A percentile compares a stretch with the other conserved stretches of the same genome.
Evolutionary conservation across 2,329 filamentous ascomycete genomes (phyloP).

Genomic region (Sordariomycetes sp.): DNA sequence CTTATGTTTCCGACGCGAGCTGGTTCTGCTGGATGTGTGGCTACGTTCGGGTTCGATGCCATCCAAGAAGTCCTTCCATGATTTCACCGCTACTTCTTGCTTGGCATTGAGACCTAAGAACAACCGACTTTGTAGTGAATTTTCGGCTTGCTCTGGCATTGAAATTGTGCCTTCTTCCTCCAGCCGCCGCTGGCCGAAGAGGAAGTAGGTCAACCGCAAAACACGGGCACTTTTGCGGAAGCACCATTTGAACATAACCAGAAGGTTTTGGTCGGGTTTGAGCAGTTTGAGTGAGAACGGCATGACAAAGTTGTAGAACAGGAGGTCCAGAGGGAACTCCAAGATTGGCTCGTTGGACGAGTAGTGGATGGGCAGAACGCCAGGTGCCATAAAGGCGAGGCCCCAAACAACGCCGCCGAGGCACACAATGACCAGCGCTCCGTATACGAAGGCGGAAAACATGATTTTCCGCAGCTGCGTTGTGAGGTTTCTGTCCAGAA

Average conservation of each 20-base stretch:
- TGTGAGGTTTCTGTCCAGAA: conserved; percentile 83
- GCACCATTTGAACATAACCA: conserved; percentile 91
- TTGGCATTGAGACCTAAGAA: conserved; percentile 38
- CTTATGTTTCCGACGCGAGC: no score
- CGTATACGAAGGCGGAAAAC: conserved; percentile 93
- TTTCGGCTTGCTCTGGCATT: no score
- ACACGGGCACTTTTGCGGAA: conserved; percentile 76
- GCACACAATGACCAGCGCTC: conserved; percentile 83
- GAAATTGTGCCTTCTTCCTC: conserved; percentile 75
- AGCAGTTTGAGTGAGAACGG: conserved; percentile 77
- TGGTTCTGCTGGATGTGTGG: conserved; percentile 22
- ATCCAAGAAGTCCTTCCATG: conserved; percentile 48
- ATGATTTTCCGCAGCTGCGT: conserved; percentile 94
- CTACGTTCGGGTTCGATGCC: conserved; percentile 28
- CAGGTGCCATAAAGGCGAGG: conserved; percentile 57
- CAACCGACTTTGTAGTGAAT: conserved; percentile 29
- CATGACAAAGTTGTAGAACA: conserved; percentile 97
- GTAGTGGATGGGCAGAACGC: conserved; percentile 85
- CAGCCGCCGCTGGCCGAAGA: conserved; percentile 73
- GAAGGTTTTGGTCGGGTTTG: conserved; percentile 75
- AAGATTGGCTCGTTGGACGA: conserved; percentile 85
- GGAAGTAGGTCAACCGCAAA: conserved; percentile 80
- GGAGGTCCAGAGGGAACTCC: conserved; percentile 86
- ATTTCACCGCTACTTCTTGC: conserved; percentile 37
- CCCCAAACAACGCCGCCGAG: conserved; percentile 94